A percentile compares a stretch with the other conserved stretches of the same genome.
Evolutionary conservation across 306 rosid genomes (phyloP).

Genomic region (Dalbergia cultrata): DNA sequence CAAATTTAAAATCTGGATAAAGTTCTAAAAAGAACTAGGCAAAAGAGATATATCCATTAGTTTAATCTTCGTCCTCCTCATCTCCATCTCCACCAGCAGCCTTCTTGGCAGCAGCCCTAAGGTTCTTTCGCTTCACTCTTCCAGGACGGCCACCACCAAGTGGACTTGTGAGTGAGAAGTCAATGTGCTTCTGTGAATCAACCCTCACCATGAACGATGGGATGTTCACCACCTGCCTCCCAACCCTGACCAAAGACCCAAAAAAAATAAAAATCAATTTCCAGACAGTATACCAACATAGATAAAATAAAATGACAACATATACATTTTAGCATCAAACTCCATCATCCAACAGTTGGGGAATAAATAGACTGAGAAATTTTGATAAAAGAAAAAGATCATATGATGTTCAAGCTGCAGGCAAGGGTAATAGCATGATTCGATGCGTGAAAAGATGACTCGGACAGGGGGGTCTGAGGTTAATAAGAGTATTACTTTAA

Average conservation of each 20-base stretch:
- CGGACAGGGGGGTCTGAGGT: no score
- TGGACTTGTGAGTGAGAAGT: constrained; percentile 74
- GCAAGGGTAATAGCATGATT: no score
- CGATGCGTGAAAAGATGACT: no score
- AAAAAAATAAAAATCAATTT: neutral
- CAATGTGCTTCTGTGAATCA: constrained; percentile 83
- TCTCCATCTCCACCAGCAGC: constrained; percentile 80
- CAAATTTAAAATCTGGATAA: neutral
- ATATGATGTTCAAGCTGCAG: no score
- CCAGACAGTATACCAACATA: no score
- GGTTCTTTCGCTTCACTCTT: constrained; percentile 74
- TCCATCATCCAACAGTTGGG: no score
- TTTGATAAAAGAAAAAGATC: no score
- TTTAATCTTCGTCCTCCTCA: constrained; percentile 76
- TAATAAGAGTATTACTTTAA: no score
- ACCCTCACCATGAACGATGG: constrained; percentile 77
- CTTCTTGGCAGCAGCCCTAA: constrained; percentile 72
- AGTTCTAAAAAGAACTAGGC: constrained; percentile 6
- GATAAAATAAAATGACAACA: neutral
- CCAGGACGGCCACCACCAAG: constrained; percentile 80
- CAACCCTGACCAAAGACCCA: constrained; percentile 58
- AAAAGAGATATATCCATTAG: constrained; percentile 13
- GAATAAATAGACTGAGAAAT: no score
- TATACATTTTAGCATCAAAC: no score
- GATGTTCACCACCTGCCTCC: constrained; percentile 80